Evolutionary conservation across 306 rosid species (phyloP).

Genomic region (Begonia masoniana): DNA sequence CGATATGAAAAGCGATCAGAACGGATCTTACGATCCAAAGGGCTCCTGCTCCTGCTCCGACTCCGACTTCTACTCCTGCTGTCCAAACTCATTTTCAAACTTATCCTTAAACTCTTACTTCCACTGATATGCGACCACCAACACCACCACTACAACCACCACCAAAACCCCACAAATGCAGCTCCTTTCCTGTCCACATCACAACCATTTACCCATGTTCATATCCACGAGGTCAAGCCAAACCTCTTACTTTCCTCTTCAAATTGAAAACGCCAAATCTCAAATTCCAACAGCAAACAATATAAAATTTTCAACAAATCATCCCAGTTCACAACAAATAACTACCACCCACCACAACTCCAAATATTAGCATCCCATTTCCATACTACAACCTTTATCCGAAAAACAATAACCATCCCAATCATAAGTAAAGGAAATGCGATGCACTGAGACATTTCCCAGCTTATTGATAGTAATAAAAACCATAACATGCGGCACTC

Average conservation of each 20-base stretch:
- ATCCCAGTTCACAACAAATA: slow-evolving; percentile 44
- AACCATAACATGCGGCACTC: no score
- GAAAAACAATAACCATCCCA: slow-evolving; percentile 18
- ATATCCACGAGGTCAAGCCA: slow-evolving; percentile 62
- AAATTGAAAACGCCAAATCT: slow-evolving; percentile 46
- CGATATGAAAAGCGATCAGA: slow-evolving; percentile 92
- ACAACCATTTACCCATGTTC: slow-evolving; percentile 89
- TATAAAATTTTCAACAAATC: slow-evolving; percentile 40
- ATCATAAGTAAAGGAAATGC: slow-evolving; percentile 3
- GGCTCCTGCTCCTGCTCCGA: slow-evolving; percentile 93
- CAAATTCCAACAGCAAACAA: slow-evolving; percentile 37
- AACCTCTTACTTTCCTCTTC: slow-evolving; percentile 68
- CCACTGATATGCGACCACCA: slow-evolving; percentile 48
- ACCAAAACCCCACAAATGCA: slow-evolving; percentile 49
- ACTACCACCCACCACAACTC: slow-evolving; percentile 36
- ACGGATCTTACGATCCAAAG: slow-evolving; percentile 82
- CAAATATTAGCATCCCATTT: slow-evolving; percentile 24
- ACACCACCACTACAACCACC: slow-evolving; percentile 59
- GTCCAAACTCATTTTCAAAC: slow-evolving; percentile 76
- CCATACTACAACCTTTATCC: slow-evolving; percentile 36
- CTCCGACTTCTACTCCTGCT: slow-evolving; percentile 87
- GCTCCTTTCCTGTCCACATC: slow-evolving; percentile 97
- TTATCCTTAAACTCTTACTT: slow-evolving; percentile 42
- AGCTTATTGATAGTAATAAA: not conserved
- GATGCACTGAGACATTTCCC: not conserved